Evolutionary conservation across 495 filamentous ascomycete species (phyloP).

Genomic region (Aspergillus funiculosus): DNA sequence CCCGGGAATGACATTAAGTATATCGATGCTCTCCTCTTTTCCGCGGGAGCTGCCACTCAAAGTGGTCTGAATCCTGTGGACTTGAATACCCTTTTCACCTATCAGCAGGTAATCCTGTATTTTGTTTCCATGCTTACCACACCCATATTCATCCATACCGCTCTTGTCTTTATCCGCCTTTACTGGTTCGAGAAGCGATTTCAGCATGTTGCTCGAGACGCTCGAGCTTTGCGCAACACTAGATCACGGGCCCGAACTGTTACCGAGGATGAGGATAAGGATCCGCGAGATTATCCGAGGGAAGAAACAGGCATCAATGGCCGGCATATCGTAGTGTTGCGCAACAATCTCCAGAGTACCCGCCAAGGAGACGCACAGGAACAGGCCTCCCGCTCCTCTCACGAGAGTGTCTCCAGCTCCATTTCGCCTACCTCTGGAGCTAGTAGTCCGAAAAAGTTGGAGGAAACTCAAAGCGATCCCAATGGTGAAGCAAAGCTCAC

Average conservation of each 20-base stretch:
- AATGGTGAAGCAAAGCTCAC: conserved; percentile 18
- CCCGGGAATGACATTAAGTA: conserved; percentile 58
- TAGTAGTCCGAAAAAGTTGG: conserved; percentile 16
- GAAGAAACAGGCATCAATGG: conserved; percentile 65
- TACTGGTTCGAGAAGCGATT: conserved; percentile 99
- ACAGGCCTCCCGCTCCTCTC: conserved; percentile 18
- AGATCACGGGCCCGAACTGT: conserved; percentile 54
- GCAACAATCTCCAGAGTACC: conserved; percentile 36
- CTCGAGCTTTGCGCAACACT: conserved; percentile 47
- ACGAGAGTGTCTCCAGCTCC: conserved; percentile 22
- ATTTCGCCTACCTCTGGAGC: conserved; percentile 22
- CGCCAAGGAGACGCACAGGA: conserved; percentile 20
- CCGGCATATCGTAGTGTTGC: conserved; percentile 69
- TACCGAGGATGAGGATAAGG: conserved; percentile 46
- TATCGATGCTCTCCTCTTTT: conserved; percentile 86
- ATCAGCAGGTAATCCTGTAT: conserved; percentile 73
- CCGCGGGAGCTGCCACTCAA: conserved; percentile 75
- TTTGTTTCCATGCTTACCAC: conserved; percentile 68
- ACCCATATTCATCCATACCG: conserved; percentile 83
- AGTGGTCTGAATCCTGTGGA: conserved; percentile 87
- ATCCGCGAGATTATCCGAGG: conserved; percentile 38
- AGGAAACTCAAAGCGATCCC: conserved; percentile 15
- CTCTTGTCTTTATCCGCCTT: conserved; percentile 82
- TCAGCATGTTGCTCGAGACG: conserved; percentile 63
- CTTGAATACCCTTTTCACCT: conserved; percentile 65